Conservation (phyloP, 257 asterid species). For the Nicotiana obtusifolia region DNA sequence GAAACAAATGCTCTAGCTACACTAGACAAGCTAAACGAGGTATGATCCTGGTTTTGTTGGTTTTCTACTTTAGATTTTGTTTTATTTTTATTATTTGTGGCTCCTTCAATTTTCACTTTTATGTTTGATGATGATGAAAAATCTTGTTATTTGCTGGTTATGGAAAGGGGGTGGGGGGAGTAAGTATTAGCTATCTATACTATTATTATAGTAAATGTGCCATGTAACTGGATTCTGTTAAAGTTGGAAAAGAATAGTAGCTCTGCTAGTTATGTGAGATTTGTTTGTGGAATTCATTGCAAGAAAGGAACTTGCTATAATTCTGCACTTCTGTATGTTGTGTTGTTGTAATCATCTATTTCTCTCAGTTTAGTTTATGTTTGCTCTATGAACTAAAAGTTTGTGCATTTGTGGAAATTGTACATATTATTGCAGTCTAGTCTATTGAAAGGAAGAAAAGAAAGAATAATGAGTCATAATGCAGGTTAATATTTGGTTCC, state of each 20-base stretch:
- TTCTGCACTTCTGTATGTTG: background rate
- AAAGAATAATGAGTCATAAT: background rate
- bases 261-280: background rate
- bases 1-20: slow-evolving; percentile 64
- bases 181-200: background rate
- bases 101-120: background rate
- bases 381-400: background rate
- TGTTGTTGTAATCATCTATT: background rate
- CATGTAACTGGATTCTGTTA: background rate
- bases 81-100: background rate
- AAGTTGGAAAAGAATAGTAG: background rate
- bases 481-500: background rate
- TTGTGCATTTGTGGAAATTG: background rate
- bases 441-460: background rate
- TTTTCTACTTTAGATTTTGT: background rate
- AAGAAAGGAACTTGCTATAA: background rate
- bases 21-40: slow-evolving; percentile 71
- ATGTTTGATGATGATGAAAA: background rate
- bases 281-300: background rate
- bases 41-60: slow-evolving; percentile 15
- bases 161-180: background rate
- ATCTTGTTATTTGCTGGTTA: background rate
- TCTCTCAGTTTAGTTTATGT: background rate
- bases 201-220: background rate
- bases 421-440: background rate